These are phyloP conservation scores for Hanseniaspora meyeri DNA, from an alignment of 805 yeast species.

Conservation along the genomic window DNA sequence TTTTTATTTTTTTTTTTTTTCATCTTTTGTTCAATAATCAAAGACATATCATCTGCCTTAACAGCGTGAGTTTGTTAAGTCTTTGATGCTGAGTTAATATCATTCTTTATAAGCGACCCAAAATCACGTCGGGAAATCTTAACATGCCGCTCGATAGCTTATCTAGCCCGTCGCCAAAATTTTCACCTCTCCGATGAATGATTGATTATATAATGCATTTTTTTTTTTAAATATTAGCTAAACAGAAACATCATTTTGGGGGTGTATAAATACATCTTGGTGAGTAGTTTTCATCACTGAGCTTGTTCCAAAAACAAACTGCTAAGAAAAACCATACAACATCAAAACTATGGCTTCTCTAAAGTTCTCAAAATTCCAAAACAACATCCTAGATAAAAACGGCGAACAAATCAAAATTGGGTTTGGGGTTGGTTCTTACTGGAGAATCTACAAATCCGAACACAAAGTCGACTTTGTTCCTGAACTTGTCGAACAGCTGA, in stretches of 20 bases:
- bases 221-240: background rate
- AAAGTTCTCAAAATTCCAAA: conserved; percentile 3
- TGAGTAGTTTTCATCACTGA: too few relatives aligned
- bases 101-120: too few relatives aligned
- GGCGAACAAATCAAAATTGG: conserved; percentile 22
- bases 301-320: too few relatives aligned
- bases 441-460: conserved; percentile 29
- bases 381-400: conserved; percentile 9
- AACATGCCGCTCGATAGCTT: background rate
- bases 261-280: too few relatives aligned
- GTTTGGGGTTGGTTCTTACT: conserved; percentile 36
- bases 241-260: too few relatives aligned
- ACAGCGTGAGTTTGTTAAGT: background rate
- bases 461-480: conserved; percentile 24
- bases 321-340: background rate
- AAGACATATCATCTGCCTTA: background rate
- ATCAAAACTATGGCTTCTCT: background rate
- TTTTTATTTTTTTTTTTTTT: too few relatives aligned
- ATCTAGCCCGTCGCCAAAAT: background rate
- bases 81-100: too few relatives aligned
- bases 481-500: conserved; percentile 34
- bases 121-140: background rate
- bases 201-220: background rate
- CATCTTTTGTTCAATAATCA: too few relatives aligned
- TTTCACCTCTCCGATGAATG: background rate